These are phyloP conservation scores for Chaetoscypha palmicola DNA, from an alignment of 2,329 filamentous ascomycete species.

Conservation along the genomic window DNA sequence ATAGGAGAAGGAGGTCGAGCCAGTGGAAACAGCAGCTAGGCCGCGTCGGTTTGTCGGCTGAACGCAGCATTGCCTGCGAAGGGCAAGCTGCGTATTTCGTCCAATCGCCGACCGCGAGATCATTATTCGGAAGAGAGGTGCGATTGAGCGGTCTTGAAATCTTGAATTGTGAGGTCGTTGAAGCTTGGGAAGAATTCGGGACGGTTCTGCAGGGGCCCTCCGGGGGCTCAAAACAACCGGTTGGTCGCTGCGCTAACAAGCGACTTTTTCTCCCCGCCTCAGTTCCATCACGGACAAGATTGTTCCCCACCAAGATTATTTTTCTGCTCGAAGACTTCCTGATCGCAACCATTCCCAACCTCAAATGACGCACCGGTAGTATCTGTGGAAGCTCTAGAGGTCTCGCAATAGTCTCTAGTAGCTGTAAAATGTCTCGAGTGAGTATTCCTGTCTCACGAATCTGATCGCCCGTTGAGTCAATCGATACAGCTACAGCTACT, in stretches of 20 bases:
- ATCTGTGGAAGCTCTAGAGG: constrained; percentile 67
- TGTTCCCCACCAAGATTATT: constrained; percentile 3
- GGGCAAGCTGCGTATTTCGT: constrained; percentile 56
- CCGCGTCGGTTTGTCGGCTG: constrained; percentile 48
- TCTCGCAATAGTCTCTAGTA: constrained; percentile 72
- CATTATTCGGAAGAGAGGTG: constrained; percentile 49
- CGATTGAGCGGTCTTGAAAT: constrained; percentile 16
- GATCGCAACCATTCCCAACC: constrained; percentile 3
- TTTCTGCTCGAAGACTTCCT: too few relatives aligned
- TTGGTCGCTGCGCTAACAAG: too few relatives aligned
- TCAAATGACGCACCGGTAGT: constrained; percentile 51
- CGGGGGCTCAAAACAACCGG: too few relatives aligned
- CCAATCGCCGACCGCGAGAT: constrained; percentile 60
- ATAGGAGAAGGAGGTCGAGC: constrained; percentile 75
- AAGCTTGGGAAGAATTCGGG: background rate
- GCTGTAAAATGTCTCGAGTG: constrained; percentile 52
- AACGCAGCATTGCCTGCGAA: constrained; percentile 53
- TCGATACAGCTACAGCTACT: constrained; percentile 9
- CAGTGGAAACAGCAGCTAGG: constrained; percentile 55
- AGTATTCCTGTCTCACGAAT: too few relatives aligned
- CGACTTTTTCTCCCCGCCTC: too few relatives aligned
- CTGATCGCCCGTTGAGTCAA: too few relatives aligned
- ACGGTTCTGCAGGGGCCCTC: too few relatives aligned
- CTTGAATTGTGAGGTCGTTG: constrained; percentile 14
- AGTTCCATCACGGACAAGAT: too few relatives aligned